phyloP scores from a whole-genome alignment of 1,284 basidiomycete genomes.

The Ustilago nuda region DNA sequence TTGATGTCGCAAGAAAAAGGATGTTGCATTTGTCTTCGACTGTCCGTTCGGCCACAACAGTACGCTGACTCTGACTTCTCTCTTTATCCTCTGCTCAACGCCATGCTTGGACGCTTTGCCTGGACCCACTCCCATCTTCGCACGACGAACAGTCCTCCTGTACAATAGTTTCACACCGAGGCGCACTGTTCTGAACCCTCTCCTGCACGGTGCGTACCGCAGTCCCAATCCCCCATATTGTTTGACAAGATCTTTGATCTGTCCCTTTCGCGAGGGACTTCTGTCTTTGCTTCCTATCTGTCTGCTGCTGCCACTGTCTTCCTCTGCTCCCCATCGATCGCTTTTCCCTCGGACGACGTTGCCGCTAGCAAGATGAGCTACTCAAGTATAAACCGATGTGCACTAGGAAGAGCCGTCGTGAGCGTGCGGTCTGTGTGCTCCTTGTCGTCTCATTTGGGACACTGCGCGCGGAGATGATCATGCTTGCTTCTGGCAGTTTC shows the following conservation, averaged over 20 bases:
- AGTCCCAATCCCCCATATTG: constrained; percentile 29
- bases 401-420: constrained; percentile 70
- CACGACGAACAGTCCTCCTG: constrained; percentile 39
- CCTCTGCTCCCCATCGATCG: not conserved
- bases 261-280: constrained; percentile 6
- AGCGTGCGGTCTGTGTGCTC: constrained; percentile 63
- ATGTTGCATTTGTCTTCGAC: not conserved
- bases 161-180: constrained; percentile 50
- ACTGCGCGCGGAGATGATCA: constrained; percentile 38
- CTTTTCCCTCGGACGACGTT: constrained; percentile 17
- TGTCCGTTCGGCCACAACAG: not conserved
- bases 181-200: constrained; percentile 53
- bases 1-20: constrained; percentile 1
- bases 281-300: constrained; percentile 19
- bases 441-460: constrained; percentile 42
- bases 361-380: constrained; percentile 62
- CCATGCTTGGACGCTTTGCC: constrained; percentile 3
- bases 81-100: constrained; percentile 5
- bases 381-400: constrained; percentile 61
- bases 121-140: constrained; percentile 21
- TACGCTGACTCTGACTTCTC: constrained; percentile 19
- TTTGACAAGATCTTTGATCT: constrained; percentile 34
- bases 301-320: constrained; percentile 4
- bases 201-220: constrained; percentile 56
- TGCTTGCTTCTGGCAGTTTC: constrained; percentile 20